These are phyloP conservation scores for Aspergillus sp. DNA, from an alignment of 2,329 filamentous ascomycete genomes.

Conservation along the genomic window DNA sequence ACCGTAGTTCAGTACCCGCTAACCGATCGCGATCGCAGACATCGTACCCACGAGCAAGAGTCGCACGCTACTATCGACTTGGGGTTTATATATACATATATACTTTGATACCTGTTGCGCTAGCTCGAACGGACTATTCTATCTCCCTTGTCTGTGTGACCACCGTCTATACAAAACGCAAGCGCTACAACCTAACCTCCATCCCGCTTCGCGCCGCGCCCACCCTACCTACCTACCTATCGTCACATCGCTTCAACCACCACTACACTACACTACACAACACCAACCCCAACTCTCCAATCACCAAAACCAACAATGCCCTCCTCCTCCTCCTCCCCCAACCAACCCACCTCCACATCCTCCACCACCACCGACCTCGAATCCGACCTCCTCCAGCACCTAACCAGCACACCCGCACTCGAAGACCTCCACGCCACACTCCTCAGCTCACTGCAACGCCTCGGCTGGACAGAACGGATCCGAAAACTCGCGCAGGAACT, in stretches of 20 bases:
- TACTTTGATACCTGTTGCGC: no score
- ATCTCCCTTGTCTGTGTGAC: no score
- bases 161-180: not conserved
- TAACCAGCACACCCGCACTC: constrained; percentile 53
- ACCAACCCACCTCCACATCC: constrained; percentile 13
- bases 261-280: not conserved
- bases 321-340: constrained; percentile 12
- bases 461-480: constrained; percentile 62
- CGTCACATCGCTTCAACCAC: not conserved
- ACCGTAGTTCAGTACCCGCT: not conserved
- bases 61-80: no score
- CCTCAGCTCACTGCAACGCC: constrained; percentile 56
- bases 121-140: not conserved
- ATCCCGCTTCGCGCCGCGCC: not conserved
- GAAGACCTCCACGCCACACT: constrained; percentile 58
- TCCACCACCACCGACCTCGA: constrained; percentile 35
- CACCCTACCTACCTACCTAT: not conserved
- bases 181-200: not conserved
- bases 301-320: constrained; percentile 12
- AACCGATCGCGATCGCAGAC: not conserved
- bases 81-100: no score
- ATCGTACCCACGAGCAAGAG: not conserved
- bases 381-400: constrained; percentile 45
- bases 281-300: not conserved
- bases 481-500: constrained; percentile 57